A percentile compares a stretch with the other conserved stretches of the same genome.
These are phyloP conservation scores for Mucuna pruriens DNA, from an alignment of 306 rosid genomes.

Conservation along the genomic window DNA sequence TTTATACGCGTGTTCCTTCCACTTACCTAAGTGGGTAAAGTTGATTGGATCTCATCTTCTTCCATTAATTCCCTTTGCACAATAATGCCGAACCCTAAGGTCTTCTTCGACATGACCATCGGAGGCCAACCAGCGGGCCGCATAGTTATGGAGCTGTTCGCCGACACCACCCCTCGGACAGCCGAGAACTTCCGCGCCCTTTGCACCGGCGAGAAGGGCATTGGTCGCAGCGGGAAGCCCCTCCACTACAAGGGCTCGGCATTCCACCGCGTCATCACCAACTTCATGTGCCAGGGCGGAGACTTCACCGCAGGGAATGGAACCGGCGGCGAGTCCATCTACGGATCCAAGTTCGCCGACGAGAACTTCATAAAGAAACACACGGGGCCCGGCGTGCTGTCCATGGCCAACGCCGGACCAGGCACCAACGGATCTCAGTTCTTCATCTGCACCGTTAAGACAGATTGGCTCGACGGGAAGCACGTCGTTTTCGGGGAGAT, in stretches of 20 bases:
- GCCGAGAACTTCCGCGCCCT: conserved; percentile 98
- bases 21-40: background rate
- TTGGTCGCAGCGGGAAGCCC: conserved; percentile 42
- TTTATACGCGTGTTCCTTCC: background rate
- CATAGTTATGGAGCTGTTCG: conserved; percentile 84
- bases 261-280: conserved; percentile 45
- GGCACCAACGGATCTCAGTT: conserved; percentile 96
- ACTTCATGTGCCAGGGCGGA: conserved; percentile 96
- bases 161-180: conserved; percentile 71
- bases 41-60: too few relatives aligned
- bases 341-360: conserved; percentile 87
- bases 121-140: conserved; percentile 74
- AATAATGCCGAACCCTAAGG: conserved; percentile 72
- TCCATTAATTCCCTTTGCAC: too few relatives aligned
- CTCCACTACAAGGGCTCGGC: conserved; percentile 43
- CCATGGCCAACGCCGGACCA: conserved; percentile 94
- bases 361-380: conserved; percentile 92
- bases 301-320: conserved; percentile 96
- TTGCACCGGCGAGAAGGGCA: conserved; percentile 77
- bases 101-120: conserved; percentile 75
- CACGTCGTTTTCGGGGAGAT: conserved; percentile 93
- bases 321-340: conserved; percentile 94
- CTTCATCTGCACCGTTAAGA: conserved; percentile 85
- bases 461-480: conserved; percentile 92
- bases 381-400: conserved; percentile 83